Evolutionary conservation across 2,329 filamentous ascomycete species (phyloP), one percentile per base, ranked within the genome.

Genomic region (Nemania sp.): DNA sequence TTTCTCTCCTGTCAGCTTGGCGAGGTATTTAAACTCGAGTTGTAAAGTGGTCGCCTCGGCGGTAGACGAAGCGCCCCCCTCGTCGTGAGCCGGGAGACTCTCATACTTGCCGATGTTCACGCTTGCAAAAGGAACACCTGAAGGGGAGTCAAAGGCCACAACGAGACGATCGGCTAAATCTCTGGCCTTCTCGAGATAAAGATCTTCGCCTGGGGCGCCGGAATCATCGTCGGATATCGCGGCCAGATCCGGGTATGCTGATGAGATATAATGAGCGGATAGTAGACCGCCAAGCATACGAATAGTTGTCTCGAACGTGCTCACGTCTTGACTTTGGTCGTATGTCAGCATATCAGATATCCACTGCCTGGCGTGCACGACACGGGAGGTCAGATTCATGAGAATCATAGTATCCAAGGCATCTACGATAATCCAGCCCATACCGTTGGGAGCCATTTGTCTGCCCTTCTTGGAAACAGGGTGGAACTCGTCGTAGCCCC

Each of bases 361-460:
- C 94, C 94, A 99, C 68, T 96, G 83, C 51, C 93, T 82, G 23
- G 94, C 93, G 66, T 95, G 86, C 31, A 86, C 81, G 33, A 99
- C 80, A 57, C 92, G 86, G 26, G 85, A 88, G 12, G 93, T 97
- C 61, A 96, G 79, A 71, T 97, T 97, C 94, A 99, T 99, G 57
- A 99, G 79, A 76, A 99, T 99, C 80, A 97, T 83, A 1, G 94
- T 99, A 72, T 99, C 94, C 59, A 99, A 77, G 11, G 93, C 86
- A 74, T 99, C 94, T 52, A 99, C 88, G 58, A 99, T 97, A 66
- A 97, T 97, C 94, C 95, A 99, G 24, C 94, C 94, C 73, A 99
- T 80, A 22, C 93, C 94, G 58, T 90, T 86, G 3, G 88, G 81
- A 6, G 91, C 86, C 93, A 99, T 97, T 65, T 94, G 86, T 46